Evolutionary conservation across 2,329 filamentous ascomycete genomes (phyloP).

Genomic region (Trichophyton verrucosum): DNA sequence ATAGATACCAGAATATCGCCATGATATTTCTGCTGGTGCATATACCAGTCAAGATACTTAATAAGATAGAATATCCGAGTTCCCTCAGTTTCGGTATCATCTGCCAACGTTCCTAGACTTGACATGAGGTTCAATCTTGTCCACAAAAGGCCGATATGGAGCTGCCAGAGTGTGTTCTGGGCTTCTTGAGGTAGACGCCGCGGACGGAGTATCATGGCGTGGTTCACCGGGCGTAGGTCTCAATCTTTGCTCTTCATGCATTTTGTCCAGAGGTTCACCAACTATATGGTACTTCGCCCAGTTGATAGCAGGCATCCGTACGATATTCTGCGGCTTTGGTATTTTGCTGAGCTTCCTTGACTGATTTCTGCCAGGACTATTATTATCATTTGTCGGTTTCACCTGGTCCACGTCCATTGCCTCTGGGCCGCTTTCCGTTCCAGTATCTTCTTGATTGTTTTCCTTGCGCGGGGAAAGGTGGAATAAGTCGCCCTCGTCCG

Average conservation of each 20-base stretch:
- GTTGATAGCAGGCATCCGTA: slow-evolving; percentile 79
- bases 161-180: slow-evolving; percentile 41
- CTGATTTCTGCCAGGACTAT: background rate
- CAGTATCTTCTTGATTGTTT: slow-evolving; percentile 28
- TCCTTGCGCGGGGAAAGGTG: slow-evolving; percentile 24
- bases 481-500: slow-evolving; percentile 25
- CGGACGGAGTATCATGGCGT: slow-evolving; percentile 21
- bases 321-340: slow-evolving; percentile 66
- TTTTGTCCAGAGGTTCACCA: slow-evolving; percentile 66
- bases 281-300: slow-evolving; percentile 92
- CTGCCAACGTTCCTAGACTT: slow-evolving; percentile 23
- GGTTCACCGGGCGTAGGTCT: slow-evolving; percentile 43
- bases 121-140: slow-evolving; percentile 33
- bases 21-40: background rate
- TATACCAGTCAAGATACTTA: background rate
- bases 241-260: slow-evolving; percentile 66
- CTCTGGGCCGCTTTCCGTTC: slow-evolving; percentile 14
- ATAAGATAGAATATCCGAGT: background rate
- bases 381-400: background rate
- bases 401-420: slow-evolving; percentile 10
- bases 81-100: slow-evolving; percentile 16
- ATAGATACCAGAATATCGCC: background rate
- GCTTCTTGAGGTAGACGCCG: slow-evolving; percentile 28
- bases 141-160: slow-evolving; percentile 48
- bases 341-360: slow-evolving; percentile 47